Conservation (phyloP, 1,284 basidiomycete genomes). For the Veloboletus limbatus region DNA sequence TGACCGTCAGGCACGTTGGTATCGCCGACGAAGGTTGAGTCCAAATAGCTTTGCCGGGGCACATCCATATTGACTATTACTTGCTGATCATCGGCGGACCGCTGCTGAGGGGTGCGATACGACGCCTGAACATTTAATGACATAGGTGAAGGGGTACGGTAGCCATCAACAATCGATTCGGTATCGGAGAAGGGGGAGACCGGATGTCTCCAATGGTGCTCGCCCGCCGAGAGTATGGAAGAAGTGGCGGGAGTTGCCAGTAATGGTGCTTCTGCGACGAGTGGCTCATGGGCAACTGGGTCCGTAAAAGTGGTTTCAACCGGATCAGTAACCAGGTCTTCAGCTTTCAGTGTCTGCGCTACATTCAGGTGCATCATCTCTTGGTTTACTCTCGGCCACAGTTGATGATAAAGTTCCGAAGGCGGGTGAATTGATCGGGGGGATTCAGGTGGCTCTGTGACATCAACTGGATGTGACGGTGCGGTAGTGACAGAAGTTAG, state of each 20-base stretch:
- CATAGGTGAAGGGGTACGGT: constrained; percentile 16
- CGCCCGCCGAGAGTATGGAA: constrained; percentile 3
- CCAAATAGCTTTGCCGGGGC: constrained; percentile 28
- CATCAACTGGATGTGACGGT: constrained; percentile 10
- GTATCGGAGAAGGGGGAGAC: constrained; percentile 6
- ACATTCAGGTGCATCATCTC: constrained; percentile 26
- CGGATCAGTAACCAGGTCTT: background rate
- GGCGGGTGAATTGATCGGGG: background rate
- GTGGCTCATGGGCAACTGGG: background rate
- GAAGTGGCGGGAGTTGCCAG: background rate
- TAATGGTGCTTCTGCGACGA: background rate
- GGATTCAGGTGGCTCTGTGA: constrained; percentile 3
- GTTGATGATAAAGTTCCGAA: constrained; percentile 20
- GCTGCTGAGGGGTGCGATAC: background rate
- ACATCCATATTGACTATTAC: background rate
- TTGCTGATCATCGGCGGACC: background rate
- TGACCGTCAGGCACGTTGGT: constrained; percentile 75
- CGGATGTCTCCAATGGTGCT: background rate
- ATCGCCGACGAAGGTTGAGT: constrained; percentile 62
- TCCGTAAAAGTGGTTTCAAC: background rate
- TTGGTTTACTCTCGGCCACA: constrained; percentile 31
- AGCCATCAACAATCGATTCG: constrained; percentile 18
- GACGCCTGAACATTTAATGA: constrained; percentile 1
- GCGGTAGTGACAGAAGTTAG: background rate
- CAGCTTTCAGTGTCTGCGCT: background rate